Percentiles rank a stretch among this genome's conserved stretches.
Evolutionary conservation across 1,139 yeast genomes (phyloP).

Genomic region (Kodamaea suecica): DNA sequence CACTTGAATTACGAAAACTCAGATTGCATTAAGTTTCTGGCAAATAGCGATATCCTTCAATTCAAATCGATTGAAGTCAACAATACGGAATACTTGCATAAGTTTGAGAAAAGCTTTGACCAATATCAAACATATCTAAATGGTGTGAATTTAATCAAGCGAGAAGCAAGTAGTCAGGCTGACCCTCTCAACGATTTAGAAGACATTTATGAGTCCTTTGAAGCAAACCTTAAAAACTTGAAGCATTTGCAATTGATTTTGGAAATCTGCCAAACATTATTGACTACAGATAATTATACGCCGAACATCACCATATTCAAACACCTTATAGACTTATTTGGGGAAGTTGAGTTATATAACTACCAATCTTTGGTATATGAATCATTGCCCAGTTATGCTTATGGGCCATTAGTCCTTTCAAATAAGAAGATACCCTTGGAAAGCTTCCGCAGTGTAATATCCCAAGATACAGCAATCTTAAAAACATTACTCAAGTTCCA

Average conservation of each 20-base stretch:
- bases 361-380: constrained; percentile 30
- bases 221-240: not conserved
- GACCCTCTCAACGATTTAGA: constrained; percentile 2
- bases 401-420: constrained; percentile 22
- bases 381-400: constrained; percentile 23
- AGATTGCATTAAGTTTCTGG: constrained; percentile 21
- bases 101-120: constrained; percentile 12
- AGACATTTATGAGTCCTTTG: constrained; percentile 5
- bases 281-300: constrained; percentile 18
- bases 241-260: constrained; percentile 25
- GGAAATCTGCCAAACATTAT: constrained; percentile 18
- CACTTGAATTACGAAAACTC: constrained; percentile 31
- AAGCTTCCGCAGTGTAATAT: constrained; percentile 16
- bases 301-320: constrained; percentile 27
- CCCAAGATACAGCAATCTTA: constrained; percentile 29
- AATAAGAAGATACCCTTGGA: constrained; percentile 27
- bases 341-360: constrained; percentile 19
- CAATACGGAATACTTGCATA: constrained; percentile 21
- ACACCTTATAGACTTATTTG: constrained; percentile 27
- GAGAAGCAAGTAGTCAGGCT: no score
- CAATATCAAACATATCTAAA: constrained; percentile 2
- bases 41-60: constrained; percentile 14
- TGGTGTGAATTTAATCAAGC: constrained; percentile 2
- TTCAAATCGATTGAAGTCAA: constrained; percentile 17
- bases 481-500: constrained; percentile 28